Evolutionary conservation across 805 yeast genomes (phyloP).

Genomic region (Ogataea chonburiensis): DNA sequence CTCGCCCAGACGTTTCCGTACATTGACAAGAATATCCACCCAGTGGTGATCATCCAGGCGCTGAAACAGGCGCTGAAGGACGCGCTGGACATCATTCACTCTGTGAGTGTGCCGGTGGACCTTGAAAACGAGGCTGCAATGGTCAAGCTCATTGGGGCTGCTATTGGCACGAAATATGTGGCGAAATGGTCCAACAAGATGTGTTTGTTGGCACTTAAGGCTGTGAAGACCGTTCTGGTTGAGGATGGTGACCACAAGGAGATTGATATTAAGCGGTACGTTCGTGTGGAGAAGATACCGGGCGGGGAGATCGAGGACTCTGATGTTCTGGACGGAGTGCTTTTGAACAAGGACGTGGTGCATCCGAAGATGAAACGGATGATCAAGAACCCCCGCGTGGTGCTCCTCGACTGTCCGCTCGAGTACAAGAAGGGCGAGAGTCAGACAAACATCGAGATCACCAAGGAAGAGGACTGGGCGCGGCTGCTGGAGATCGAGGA

Average conservation of each 20-base stretch:
- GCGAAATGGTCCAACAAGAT: slow-evolving; percentile 86
- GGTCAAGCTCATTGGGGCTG: slow-evolving; percentile 80
- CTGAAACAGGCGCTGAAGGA: slow-evolving; percentile 87
- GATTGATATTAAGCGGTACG: slow-evolving; percentile 90
- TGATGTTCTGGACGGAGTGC: slow-evolving; percentile 82
- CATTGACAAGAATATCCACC: slow-evolving; percentile 93
- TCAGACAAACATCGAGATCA: slow-evolving; percentile 95
- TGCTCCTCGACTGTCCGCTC: slow-evolving; percentile 91
- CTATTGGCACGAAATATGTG: slow-evolving; percentile 95
- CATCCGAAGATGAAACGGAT: slow-evolving; percentile 96
- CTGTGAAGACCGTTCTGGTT: slow-evolving; percentile 79
- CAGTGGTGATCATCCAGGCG: slow-evolving; percentile 93
- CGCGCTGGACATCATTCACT: slow-evolving; percentile 83
- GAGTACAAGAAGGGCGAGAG: slow-evolving; percentile 99
- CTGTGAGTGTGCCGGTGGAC: slow-evolving; percentile 82
- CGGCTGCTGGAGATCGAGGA: slow-evolving; percentile 95
- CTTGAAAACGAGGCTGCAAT: slow-evolving; percentile 79
- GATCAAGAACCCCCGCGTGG: slow-evolving; percentile 84
- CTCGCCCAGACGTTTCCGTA: slow-evolving; percentile 93
- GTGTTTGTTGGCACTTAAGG: slow-evolving; percentile 84
- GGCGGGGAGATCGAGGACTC: slow-evolving; percentile 97
- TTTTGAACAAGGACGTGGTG: slow-evolving; percentile 95
- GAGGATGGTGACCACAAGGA: slow-evolving; percentile 66
- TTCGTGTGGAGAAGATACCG: slow-evolving; percentile 91
- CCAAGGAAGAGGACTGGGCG: slow-evolving; percentile 95